These are phyloP conservation scores for Exidia glandulosa DNA, from an alignment of 768 basidiomycete species.

Conservation along the genomic window DNA sequence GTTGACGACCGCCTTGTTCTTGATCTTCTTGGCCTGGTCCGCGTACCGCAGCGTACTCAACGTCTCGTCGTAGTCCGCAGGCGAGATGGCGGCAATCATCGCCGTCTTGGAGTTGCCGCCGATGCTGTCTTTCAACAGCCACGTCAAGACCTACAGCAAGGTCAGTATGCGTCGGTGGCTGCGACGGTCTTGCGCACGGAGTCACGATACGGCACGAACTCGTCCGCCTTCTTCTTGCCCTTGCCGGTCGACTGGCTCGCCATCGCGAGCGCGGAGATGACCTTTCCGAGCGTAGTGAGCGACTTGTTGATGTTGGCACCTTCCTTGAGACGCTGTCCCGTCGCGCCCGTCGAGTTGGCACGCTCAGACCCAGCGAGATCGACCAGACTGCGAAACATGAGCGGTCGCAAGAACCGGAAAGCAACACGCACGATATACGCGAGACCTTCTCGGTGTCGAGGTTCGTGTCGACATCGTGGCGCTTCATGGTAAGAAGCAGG, in stretches of 20 bases:
- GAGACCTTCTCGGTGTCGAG: constrained; percentile 98
- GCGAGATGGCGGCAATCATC: constrained; percentile 98
- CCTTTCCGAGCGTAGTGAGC: constrained; percentile 93
- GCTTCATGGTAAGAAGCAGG: constrained; percentile 85
- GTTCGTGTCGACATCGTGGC: constrained; percentile 71
- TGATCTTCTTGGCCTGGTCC: constrained; percentile 99
- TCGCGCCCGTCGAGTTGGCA: constrained; percentile 96
- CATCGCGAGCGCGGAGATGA: constrained; percentile 80
- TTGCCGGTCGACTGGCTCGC: constrained; percentile 42
- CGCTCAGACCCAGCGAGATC: constrained; percentile 96
- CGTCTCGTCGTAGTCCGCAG: constrained; percentile 98
- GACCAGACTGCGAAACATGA: constrained; percentile 50
- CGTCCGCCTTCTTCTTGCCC: constrained; percentile 82
- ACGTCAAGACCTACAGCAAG: constrained; percentile 71
- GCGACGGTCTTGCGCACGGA: constrained; percentile 46
- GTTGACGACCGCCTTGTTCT: constrained; percentile 98
- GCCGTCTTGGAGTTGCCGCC: constrained; percentile 97
- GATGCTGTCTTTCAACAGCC: constrained; percentile 94
- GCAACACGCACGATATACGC: constrained; percentile 62
- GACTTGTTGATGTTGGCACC: constrained; percentile 99
- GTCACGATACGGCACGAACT: constrained; percentile 95
- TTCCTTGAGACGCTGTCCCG: constrained; percentile 91
- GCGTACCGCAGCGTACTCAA: constrained; percentile 94
- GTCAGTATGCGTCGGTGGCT: not conserved
- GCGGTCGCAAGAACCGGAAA: not conserved